phyloP scores from a whole-genome alignment of 495 filamentous ascomycete genomes.

The Podospora appendiculata region DNA sequence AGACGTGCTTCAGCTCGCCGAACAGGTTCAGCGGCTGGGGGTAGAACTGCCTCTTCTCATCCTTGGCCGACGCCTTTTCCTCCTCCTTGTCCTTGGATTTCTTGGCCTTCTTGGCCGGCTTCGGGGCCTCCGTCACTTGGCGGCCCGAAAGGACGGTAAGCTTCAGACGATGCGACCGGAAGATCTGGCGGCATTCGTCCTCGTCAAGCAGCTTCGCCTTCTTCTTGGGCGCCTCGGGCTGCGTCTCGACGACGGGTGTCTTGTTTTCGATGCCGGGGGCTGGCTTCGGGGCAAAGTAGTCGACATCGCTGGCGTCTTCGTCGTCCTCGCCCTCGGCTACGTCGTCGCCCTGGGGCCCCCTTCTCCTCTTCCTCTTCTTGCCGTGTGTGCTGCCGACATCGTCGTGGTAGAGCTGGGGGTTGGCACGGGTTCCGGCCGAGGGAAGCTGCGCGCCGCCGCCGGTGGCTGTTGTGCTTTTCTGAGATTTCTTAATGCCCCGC shows the following conservation, averaged over 20 bases:
- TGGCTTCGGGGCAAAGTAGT: slow-evolving; percentile 42
- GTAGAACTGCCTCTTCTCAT: slow-evolving; percentile 45
- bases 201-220: slow-evolving; percentile 38
- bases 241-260: slow-evolving; percentile 5
- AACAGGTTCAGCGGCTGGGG: slow-evolving; percentile 77
- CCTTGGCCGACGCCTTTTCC: slow-evolving; percentile 28
- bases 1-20: slow-evolving; percentile 57
- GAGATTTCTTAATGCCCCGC: slow-evolving; percentile 47
- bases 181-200: slow-evolving; percentile 63
- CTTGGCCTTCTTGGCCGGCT: slow-evolving; percentile 17
- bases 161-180: slow-evolving; percentile 82
- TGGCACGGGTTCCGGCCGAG: slow-evolving; percentile 40
- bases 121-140: slow-evolving; percentile 17
- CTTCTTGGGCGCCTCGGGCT: slow-evolving; percentile 16
- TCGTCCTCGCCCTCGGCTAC: slow-evolving; percentile 18
- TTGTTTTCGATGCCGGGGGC: slow-evolving; percentile 7
- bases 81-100: slow-evolving; percentile 43
- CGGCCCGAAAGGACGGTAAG: slow-evolving; percentile 55
- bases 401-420: slow-evolving; percentile 45
- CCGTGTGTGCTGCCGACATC: slow-evolving; percentile 23
- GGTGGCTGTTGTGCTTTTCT: slow-evolving; percentile 22
- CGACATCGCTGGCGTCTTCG: slow-evolving; percentile 29
- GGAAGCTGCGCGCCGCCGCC: slow-evolving; percentile 32
- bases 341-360: slow-evolving; percentile 12
- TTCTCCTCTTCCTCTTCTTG: slow-evolving; percentile 43